Conservation (phyloP, 139 green algal species). For the Auxenochlorella protothecoides region DNA sequence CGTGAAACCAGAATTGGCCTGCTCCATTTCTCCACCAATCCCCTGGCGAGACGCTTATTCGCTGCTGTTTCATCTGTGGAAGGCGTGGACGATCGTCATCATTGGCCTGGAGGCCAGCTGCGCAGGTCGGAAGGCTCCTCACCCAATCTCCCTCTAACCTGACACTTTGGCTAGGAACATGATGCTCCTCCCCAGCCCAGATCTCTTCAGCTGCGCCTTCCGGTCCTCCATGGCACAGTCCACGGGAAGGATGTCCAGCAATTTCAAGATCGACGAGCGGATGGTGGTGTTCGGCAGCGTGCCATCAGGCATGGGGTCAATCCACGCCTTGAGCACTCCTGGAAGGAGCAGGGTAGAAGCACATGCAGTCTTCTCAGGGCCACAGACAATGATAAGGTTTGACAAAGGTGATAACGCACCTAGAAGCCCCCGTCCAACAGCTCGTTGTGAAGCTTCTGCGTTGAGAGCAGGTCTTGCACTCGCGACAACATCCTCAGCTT, state of each 20-base stretch:
- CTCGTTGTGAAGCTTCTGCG: slow-evolving; percentile 43
- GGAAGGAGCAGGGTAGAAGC: too few species aligned
- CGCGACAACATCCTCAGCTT: slow-evolving; percentile 51
- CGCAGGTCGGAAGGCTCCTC: background rate
- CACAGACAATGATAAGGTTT: too few species aligned
- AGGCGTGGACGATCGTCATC: background rate
- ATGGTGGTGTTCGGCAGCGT: slow-evolving; percentile 50
- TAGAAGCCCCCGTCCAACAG: slow-evolving; percentile 48
- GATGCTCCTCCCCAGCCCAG: slow-evolving; percentile 39
- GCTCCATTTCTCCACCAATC: background rate
- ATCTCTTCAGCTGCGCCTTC: slow-evolving; percentile 55
- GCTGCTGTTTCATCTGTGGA: background rate
- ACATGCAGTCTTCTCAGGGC: background rate
- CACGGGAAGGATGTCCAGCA: slow-evolving; percentile 42
- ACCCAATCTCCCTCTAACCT: background rate
- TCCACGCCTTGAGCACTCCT: slow-evolving; percentile 48
- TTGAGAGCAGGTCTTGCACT: slow-evolving; percentile 36
- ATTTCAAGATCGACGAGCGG: background rate
- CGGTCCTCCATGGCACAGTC: slow-evolving; percentile 34
- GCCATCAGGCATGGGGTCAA: slow-evolving; percentile 53
- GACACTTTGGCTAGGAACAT: slow-evolving; percentile 64
- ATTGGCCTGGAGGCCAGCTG: background rate
- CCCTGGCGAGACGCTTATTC: too few species aligned
- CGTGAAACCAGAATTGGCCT: background rate
- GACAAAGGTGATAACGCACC: slow-evolving; percentile 2